These are phyloP conservation scores for Vitis hybrid DNA, from an alignment of 177 flowering plant species.

Conservation along the genomic window DNA sequence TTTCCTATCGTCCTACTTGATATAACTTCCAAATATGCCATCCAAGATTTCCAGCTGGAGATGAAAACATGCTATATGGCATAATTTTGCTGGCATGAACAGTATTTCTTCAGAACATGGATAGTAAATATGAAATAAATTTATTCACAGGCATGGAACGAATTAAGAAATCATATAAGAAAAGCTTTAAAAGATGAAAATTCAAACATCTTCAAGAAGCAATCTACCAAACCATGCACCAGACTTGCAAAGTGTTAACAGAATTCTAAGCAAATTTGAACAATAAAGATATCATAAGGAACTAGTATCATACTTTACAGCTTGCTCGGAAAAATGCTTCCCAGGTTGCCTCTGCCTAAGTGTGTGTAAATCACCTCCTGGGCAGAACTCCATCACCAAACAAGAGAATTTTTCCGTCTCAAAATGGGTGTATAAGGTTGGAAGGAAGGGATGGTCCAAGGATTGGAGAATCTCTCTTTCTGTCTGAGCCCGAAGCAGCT, in stretches of 20 bases:
- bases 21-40: too few species aligned
- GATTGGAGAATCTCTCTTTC: slow-evolving; percentile 44
- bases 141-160: too few species aligned
- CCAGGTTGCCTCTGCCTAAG: slow-evolving; percentile 47
- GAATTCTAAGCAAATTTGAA: background rate
- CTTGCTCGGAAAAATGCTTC: slow-evolving; percentile 45
- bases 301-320: slow-evolving; percentile 25
- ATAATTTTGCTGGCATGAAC: too few species aligned
- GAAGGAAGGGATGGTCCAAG: slow-evolving; percentile 50
- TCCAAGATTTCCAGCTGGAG: too few species aligned
- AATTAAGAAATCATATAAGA: background rate
- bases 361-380: slow-evolving; percentile 49
- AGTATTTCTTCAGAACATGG: too few species aligned
- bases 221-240: background rate
- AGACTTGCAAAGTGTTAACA: background rate
- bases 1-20: too few species aligned
- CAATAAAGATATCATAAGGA: background rate
- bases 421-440: slow-evolving; percentile 41
- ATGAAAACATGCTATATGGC: too few species aligned
- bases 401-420: slow-evolving; percentile 47
- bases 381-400: slow-evolving; percentile 54
- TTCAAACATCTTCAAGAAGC: background rate
- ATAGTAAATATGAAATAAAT: too few species aligned
- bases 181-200: background rate
- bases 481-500: slow-evolving; percentile 46